Conservation (phyloP, 2,329 filamentous ascomycete genomes). For the Alternaria alternata region DNA sequence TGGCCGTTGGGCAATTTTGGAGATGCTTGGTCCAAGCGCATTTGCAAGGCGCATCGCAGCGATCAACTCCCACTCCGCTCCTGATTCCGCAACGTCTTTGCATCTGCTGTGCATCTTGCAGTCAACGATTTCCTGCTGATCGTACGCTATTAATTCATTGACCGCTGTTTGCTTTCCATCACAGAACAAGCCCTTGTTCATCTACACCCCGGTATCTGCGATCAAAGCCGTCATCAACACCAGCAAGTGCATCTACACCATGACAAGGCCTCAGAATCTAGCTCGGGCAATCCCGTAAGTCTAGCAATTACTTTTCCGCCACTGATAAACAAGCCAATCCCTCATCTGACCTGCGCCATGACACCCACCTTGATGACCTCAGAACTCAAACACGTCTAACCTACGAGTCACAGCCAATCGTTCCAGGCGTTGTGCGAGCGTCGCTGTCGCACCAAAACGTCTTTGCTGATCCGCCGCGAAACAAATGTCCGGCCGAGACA, state of each 20-base stretch:
- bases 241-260: background rate
- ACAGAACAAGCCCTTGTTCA: background rate
- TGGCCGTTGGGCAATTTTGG: slow-evolving; percentile 16
- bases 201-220: background rate
- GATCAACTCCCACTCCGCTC: slow-evolving; percentile 12
- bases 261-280: slow-evolving; percentile 21
- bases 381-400: slow-evolving; percentile 36
- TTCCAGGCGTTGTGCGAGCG: slow-evolving; percentile 13
- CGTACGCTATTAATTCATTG: background rate
- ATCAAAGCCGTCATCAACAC: background rate
- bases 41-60: slow-evolving; percentile 20
- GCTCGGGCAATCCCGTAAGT: slow-evolving; percentile 37
- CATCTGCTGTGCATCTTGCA: slow-evolving; percentile 6
- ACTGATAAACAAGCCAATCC: slow-evolving; percentile 30
- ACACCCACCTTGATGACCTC: slow-evolving; percentile 35
- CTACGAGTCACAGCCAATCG: slow-evolving; percentile 20
- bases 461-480: slow-evolving; percentile 6
- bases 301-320: slow-evolving; percentile 8
- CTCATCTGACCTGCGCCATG: slow-evolving; percentile 20
- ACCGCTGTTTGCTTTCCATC: too few species aligned
- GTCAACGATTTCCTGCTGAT: background rate
- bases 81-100: slow-evolving; percentile 17
- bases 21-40: slow-evolving; percentile 18
- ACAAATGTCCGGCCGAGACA: background rate
- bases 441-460: slow-evolving; percentile 20